A percentile compares a stretch with the other conserved stretches of the same genome.
These are phyloP conservation scores for Ophiostoma ulmi DNA, from an alignment of 2,329 filamentous ascomycete species.

Conservation along the genomic window DNA sequence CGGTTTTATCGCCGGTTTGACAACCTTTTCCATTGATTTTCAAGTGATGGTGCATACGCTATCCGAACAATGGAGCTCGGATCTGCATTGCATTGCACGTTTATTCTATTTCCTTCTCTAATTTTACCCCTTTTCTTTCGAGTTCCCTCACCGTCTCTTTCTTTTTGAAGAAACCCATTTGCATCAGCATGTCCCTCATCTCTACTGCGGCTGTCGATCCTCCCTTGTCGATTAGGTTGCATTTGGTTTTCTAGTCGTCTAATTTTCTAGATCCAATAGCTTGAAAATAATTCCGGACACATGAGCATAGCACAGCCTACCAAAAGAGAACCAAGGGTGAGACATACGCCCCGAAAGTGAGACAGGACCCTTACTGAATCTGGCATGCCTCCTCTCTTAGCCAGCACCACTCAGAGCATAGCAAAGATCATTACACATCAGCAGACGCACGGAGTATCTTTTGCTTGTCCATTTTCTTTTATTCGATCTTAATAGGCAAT, in stretches of 20 bases:
- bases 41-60: not conserved
- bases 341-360: not conserved
- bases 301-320: not conserved
- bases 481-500: too few species aligned
- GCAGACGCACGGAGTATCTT: not conserved
- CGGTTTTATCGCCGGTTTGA: not conserved
- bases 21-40: not conserved
- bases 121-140: not conserved
- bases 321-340: not conserved
- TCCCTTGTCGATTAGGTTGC: not conserved
- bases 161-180: not conserved
- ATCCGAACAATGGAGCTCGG: not conserved
- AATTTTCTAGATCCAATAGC: not conserved
- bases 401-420: too few species aligned
- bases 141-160: too few species aligned
- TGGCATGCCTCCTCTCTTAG: not conserved
- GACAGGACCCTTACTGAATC: slow-evolving; percentile 6
- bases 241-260: not conserved
- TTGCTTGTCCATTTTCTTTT: not conserved
- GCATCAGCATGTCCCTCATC: not conserved
- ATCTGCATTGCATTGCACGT: not conserved
- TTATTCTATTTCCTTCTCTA: not conserved
- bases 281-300: not conserved
- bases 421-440: not conserved
- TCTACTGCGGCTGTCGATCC: not conserved